Conservation (phyloP, 116 monocot genomes). For the Trichopus zeylanicus region DNA sequence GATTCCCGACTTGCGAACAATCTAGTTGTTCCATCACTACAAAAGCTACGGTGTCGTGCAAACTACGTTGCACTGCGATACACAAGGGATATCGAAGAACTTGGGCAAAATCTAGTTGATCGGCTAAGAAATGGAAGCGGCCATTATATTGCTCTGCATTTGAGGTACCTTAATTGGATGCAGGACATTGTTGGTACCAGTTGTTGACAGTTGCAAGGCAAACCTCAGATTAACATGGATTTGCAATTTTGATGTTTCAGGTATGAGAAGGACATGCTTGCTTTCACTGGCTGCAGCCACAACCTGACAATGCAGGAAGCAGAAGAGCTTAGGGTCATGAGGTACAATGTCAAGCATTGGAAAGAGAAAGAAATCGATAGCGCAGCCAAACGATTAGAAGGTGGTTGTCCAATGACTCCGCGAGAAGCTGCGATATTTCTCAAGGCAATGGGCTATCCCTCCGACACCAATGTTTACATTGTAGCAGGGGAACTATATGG, state of each 20-base stretch:
- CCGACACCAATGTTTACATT: conserved; percentile 66
- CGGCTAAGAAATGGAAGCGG: conserved; percentile 41
- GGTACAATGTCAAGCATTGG: conserved; percentile 62
- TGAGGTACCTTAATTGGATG: conserved; percentile 27
- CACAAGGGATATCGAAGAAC: conserved; percentile 43
- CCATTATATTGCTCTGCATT: conserved; percentile 71
- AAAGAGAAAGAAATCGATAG: conserved; percentile 82
- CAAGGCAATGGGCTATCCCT: conserved; percentile 82
- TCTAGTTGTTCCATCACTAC: conserved; percentile 53
- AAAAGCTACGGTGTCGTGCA: conserved; percentile 64
- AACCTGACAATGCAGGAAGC: conserved; percentile 50
- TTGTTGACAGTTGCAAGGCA: background rate
- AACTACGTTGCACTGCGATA: conserved; percentile 72
- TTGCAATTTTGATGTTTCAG: conserved; percentile 19
- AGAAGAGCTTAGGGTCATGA: conserved; percentile 46
- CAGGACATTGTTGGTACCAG: background rate
- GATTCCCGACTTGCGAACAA: conserved; percentile 73
- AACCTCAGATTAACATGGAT: background rate
- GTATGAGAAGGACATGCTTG: conserved; percentile 97
- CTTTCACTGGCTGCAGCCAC: conserved; percentile 90
- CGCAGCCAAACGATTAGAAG: conserved; percentile 35
- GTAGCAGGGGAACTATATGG: conserved; percentile 84
- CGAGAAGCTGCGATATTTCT: conserved; percentile 71
- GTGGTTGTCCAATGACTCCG: conserved; percentile 82
- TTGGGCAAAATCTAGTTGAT: conserved; percentile 44